Conservation (phyloP, 2,329 filamentous ascomycete genomes). For the Pezicula radicicola region DNA sequence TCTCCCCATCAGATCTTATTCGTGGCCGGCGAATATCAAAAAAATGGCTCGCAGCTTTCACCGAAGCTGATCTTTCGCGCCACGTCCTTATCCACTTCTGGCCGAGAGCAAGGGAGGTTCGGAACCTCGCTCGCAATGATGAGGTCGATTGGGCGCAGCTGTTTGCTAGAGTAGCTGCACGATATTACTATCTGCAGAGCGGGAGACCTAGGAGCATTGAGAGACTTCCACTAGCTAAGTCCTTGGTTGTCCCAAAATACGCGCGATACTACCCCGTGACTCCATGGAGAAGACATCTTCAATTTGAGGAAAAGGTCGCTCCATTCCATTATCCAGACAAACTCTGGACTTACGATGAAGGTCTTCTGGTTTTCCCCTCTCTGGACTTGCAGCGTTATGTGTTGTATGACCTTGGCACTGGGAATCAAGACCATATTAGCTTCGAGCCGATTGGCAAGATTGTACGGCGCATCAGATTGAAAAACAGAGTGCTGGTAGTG, state of each 20-base stretch:
- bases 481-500: constrained; percentile 53
- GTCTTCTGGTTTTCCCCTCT: constrained; percentile 51
- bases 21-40: constrained; percentile 50
- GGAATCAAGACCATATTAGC: constrained; percentile 41
- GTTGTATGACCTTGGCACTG: constrained; percentile 47
- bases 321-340: constrained; percentile 44
- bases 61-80: constrained; percentile 41
- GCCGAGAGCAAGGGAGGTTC: constrained; percentile 49
- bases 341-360: constrained; percentile 51
- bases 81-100: constrained; percentile 49
- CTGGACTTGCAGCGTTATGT: constrained; percentile 31
- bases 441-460: constrained; percentile 48
- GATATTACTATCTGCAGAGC: constrained; percentile 50
- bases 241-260: constrained; percentile 23
- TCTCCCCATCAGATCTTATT: constrained; percentile 48
- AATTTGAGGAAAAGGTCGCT: constrained; percentile 35
- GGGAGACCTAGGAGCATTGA: constrained; percentile 45
- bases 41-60: constrained; percentile 47
- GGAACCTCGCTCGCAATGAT: constrained; percentile 20
- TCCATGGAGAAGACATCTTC: constrained; percentile 43
- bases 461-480: constrained; percentile 52
- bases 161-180: constrained; percentile 47
- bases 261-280: constrained; percentile 33
- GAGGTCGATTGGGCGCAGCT: constrained; percentile 34
- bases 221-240: constrained; percentile 39